Evolutionary conservation across 2,329 filamentous ascomycete genomes (phyloP).

Genomic region (Nigrospora sphaerica): DNA sequence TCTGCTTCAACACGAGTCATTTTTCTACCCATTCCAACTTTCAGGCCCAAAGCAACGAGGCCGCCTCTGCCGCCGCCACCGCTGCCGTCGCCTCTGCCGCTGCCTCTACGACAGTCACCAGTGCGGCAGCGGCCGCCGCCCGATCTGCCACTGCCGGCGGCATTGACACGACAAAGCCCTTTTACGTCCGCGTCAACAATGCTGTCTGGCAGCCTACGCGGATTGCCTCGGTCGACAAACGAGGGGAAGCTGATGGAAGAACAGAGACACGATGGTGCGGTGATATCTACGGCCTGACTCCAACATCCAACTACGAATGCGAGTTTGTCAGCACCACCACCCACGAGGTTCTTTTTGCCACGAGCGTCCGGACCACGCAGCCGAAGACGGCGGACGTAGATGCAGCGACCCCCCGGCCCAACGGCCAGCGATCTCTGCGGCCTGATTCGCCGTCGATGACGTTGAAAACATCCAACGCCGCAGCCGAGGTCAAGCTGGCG

Average conservation of each 20-base stretch:
- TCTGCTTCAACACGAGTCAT: constrained; percentile 67
- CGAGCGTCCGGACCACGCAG: constrained; percentile 60
- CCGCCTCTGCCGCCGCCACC: background rate
- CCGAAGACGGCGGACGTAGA: constrained; percentile 36
- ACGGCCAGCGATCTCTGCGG: constrained; percentile 53
- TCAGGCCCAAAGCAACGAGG: constrained; percentile 10
- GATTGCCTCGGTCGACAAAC: constrained; percentile 41
- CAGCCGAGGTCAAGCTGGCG: constrained; percentile 61
- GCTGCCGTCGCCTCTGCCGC: constrained; percentile 11
- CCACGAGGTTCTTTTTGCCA: constrained; percentile 60
- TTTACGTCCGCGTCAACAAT: constrained; percentile 73
- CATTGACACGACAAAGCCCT: constrained; percentile 65
- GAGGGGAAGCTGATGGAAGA: constrained; percentile 18
- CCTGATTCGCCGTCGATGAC: constrained; percentile 73
- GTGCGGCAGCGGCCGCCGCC: no score
- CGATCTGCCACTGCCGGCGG: constrained; percentile 10
- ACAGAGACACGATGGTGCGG: constrained; percentile 59
- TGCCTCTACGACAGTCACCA: background rate
- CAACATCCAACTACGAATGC: constrained; percentile 69
- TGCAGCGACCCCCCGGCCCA: constrained; percentile 24
- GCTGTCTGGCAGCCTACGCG: constrained; percentile 73
- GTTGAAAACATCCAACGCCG: constrained; percentile 67
- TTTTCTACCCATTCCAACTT: constrained; percentile 40
- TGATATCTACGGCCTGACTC: constrained; percentile 61
- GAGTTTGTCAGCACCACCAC: constrained; percentile 67